Evolutionary conservation across 176 grass and related monocot species (phyloP).

Genomic region (Oryza meridionalis): DNA sequence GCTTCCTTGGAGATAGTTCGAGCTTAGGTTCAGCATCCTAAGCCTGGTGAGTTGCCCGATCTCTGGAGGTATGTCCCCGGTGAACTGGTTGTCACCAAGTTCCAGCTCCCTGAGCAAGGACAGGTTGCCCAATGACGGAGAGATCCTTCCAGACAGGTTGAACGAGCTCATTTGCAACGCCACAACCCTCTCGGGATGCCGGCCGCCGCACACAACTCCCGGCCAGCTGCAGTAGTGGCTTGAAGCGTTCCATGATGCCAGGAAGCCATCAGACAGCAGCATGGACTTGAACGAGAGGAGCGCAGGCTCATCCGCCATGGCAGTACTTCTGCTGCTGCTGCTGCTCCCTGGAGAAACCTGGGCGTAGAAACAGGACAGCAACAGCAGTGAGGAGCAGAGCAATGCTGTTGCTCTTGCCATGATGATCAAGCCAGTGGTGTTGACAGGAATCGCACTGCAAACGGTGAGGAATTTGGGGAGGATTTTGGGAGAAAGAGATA

Average conservation of each 20-base stretch:
- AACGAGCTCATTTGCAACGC: not conserved
- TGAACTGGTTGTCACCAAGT: not conserved
- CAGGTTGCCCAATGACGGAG: conserved; percentile 28
- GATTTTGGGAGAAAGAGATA: no score
- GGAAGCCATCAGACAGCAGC: not conserved
- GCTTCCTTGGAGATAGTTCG: conserved; percentile 35
- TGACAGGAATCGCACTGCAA: no score
- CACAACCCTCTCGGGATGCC: conserved; percentile 18
- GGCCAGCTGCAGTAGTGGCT: conserved; percentile 33
- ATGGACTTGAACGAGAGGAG: conserved; percentile 38
- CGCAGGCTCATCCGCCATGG: not conserved
- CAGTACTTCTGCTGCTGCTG: no score
- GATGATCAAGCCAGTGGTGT: not conserved
- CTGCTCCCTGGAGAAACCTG: not conserved
- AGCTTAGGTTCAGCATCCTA: not conserved
- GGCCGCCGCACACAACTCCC: conserved; percentile 35
- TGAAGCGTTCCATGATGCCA: no score
- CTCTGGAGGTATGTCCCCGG: conserved; percentile 33
- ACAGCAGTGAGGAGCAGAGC: not conserved
- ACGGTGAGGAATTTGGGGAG: no score
- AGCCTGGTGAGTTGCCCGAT: conserved; percentile 4
- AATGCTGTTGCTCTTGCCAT: not conserved
- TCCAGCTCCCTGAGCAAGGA: conserved; percentile 34
- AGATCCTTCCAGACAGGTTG: conserved; percentile 11
- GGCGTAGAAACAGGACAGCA: not conserved